Percentiles rank a stretch among this genome's conserved stretches.
These are phyloP conservation scores for Candida pini DNA, from an alignment of 805 yeast genomes.

Conservation along the genomic window DNA sequence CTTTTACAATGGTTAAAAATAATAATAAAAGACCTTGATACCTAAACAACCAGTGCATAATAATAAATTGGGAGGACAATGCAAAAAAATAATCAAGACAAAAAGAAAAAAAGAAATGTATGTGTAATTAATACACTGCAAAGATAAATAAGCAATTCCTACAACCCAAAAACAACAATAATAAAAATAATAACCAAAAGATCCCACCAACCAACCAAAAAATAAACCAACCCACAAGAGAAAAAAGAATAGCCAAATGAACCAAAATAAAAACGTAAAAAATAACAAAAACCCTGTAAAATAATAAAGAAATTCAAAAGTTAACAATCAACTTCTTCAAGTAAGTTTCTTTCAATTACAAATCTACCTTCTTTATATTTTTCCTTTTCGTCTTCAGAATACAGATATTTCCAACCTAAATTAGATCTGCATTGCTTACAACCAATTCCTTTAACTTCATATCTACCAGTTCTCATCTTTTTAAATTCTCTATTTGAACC, in stretches of 20 bases:
- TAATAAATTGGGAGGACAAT: too few species aligned
- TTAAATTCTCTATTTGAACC: conserved; percentile 16
- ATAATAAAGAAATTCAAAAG: neutral
- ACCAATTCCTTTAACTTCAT: conserved; percentile 23
- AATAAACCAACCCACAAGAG: neutral
- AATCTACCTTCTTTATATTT: conserved; percentile 30
- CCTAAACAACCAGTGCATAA: too few species aligned
- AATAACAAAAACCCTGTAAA: neutral
- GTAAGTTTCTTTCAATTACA: conserved; percentile 26
- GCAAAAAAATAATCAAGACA: neutral
- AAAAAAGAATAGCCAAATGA: neutral
- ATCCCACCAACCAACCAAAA: neutral
- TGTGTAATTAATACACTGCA: too few species aligned
- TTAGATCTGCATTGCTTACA: conserved; percentile 27
- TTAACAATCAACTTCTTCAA: conserved; percentile 21
- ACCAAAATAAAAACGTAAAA: neutral
- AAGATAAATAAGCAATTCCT: too few species aligned
- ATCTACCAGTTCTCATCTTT: conserved; percentile 30
- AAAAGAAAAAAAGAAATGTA: neutral
- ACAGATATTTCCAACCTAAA: conserved; percentile 32
- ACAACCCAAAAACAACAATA: too few species aligned
- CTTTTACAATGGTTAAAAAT: too few species aligned
- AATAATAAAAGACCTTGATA: too few species aligned
- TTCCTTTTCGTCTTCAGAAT: conserved; percentile 23
- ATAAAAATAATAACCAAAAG: neutral